Evolutionary conservation across 768 basidiomycete species (phyloP).

Genomic region (Gautieria morchelliformis): DNA sequence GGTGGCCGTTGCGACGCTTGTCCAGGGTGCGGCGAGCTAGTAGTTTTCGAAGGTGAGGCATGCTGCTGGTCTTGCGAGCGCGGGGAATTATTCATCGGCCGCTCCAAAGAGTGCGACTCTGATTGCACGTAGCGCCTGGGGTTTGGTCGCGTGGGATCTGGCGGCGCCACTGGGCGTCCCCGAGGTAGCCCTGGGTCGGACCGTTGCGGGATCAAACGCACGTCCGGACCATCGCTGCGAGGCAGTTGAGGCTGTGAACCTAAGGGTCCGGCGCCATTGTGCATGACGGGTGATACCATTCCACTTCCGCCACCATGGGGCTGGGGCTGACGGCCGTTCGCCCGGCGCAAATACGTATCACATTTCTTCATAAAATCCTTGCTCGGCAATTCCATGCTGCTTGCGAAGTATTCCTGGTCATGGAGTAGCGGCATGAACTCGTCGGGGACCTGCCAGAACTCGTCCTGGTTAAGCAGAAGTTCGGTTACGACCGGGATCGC

Average conservation of each 20-base stretch:
- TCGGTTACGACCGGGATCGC: constrained; percentile 80
- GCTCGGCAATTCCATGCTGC: constrained; percentile 78
- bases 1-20: constrained; percentile 5
- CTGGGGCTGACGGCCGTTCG: constrained; percentile 34
- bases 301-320: neutral
- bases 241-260: neutral
- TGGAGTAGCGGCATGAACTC: constrained; percentile 81
- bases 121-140: neutral
- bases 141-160: neutral
- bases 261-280: neutral
- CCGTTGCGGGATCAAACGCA: constrained; percentile 5
- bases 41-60: neutral
- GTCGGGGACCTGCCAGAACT: constrained; percentile 88
- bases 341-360: constrained; percentile 71
- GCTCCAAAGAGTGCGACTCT: constrained; percentile 7
- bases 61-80: neutral
- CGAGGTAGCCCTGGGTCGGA: constrained; percentile 4
- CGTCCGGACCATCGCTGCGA: constrained; percentile 1
- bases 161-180: neutral
- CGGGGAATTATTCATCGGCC: neutral
- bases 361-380: constrained; percentile 96
- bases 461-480: constrained; percentile 87
- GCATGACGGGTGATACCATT: neutral
- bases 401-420: constrained; percentile 88
- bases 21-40: neutral